phyloP scores from a whole-genome alignment of 2,329 filamentous ascomycete genomes.

The Acrodontium crateriforme region DNA sequence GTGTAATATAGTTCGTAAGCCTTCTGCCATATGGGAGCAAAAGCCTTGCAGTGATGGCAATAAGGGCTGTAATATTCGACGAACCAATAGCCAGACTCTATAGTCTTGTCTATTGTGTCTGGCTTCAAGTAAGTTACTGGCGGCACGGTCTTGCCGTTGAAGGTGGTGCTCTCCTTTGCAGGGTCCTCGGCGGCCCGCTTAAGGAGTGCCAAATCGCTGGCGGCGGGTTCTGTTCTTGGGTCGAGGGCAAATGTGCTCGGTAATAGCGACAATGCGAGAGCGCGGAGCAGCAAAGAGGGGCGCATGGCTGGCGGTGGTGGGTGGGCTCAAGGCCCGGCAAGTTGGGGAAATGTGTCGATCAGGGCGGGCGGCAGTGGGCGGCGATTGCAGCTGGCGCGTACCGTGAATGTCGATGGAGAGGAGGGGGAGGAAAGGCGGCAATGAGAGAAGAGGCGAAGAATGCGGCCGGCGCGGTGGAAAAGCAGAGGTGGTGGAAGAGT shows the following conservation, averaged over 20 bases:
- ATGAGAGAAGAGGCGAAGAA: no score
- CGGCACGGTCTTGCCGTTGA: constrained; percentile 55
- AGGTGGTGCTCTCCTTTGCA: constrained; percentile 34
- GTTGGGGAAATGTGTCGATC: constrained; percentile 2
- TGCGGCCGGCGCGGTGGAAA: no score
- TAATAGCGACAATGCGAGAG: constrained; percentile 17
- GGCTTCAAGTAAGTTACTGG: constrained; percentile 48
- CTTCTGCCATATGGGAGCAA: constrained; percentile 79
- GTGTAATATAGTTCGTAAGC: constrained; percentile 93
- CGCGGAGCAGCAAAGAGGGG: constrained; percentile 14
- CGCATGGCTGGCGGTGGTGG: constrained; percentile 14
- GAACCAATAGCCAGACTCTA: constrained; percentile 53
- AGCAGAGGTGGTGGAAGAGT: no score
- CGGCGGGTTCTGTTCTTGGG: constrained; percentile 7
- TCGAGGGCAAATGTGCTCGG: constrained; percentile 10
- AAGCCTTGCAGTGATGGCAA: constrained; percentile 58
- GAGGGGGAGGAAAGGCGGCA: no score
- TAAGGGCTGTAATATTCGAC: constrained; percentile 39
- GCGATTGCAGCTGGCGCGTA: no score
- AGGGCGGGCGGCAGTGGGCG: no score
- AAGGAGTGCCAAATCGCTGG: constrained; percentile 3
- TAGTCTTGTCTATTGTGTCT: constrained; percentile 42
- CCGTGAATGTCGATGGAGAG: no score
- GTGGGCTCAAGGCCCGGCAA: constrained; percentile 12
- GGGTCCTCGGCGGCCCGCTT: constrained; percentile 9